Evolutionary conservation across 2,329 filamentous ascomycete genomes (phyloP).

Genomic region (Ascochyta fabae): DNA sequence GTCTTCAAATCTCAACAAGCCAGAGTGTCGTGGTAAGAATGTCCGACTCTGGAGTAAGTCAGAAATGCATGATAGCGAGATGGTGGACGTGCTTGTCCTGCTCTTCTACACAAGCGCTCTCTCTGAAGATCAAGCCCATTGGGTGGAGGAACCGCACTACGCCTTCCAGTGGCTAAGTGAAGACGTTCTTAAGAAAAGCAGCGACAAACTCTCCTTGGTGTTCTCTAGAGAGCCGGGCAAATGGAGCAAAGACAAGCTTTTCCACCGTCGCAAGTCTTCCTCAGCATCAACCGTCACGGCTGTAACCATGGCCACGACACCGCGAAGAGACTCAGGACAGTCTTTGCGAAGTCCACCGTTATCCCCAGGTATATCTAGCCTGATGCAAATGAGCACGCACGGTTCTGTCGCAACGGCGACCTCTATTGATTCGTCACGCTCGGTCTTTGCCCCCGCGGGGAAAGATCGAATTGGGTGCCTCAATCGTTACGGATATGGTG

Average conservation of each 20-base stretch:
- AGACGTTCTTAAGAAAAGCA: slow-evolving; percentile 28
- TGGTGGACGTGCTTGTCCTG: slow-evolving; percentile 31
- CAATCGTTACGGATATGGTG: slow-evolving; percentile 37
- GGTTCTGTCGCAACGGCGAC: slow-evolving; percentile 20
- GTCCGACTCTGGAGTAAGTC: slow-evolving; percentile 36
- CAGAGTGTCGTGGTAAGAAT: slow-evolving; percentile 41
- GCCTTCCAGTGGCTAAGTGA: slow-evolving; percentile 40
- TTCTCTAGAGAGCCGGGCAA: slow-evolving; percentile 41
- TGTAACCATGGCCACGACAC: not conserved
- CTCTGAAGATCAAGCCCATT: slow-evolving; percentile 36
- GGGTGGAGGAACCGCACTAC: slow-evolving; percentile 45
- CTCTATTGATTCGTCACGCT: slow-evolving; percentile 20
- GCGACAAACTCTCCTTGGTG: slow-evolving; percentile 30
- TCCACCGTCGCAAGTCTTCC: slow-evolving; percentile 31
- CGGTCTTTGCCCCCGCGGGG: not conserved
- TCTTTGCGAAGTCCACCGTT: slow-evolving; percentile 13
- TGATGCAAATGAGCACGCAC: slow-evolving; percentile 19
- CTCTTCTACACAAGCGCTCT: slow-evolving; percentile 42
- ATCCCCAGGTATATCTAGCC: slow-evolving; percentile 16
- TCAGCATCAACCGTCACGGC: slow-evolving; percentile 1
- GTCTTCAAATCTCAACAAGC: slow-evolving; percentile 35
- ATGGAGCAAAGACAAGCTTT: slow-evolving; percentile 36
- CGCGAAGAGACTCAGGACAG: slow-evolving; percentile 4
- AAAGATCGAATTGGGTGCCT: slow-evolving; percentile 16
- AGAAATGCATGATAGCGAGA: slow-evolving; percentile 27